phyloP scores from a whole-genome alignment of 2,329 filamentous ascomycete genomes.

The Arthrobotrys musiformis region DNA sequence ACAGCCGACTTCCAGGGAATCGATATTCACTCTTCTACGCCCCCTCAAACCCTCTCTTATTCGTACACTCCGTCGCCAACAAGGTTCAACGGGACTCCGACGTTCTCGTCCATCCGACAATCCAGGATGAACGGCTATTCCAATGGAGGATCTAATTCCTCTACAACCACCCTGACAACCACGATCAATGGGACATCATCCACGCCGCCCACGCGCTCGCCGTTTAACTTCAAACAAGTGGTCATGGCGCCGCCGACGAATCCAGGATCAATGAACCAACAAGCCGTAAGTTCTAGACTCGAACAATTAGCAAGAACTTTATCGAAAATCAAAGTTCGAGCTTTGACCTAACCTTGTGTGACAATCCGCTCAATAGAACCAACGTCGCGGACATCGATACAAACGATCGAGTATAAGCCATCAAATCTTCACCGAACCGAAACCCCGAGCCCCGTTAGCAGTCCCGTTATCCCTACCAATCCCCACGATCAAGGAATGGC shows the following conservation, averaged over 20 bases:
- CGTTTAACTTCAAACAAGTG: conserved; percentile 54
- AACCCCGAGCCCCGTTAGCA: conserved; percentile 83
- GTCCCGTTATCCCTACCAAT: conserved; percentile 92
- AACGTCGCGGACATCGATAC: conserved; percentile 94
- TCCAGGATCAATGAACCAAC: conserved; percentile 27
- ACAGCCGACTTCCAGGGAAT: conserved; percentile 48
- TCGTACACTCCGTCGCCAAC: conserved; percentile 39
- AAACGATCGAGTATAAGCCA: conserved; percentile 97
- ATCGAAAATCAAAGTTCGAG: conserved; percentile 54
- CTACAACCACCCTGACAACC: conserved; percentile 39
- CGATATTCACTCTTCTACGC: conserved; percentile 38
- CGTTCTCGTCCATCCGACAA: conserved; percentile 33
- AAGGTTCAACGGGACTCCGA: conserved; percentile 44
- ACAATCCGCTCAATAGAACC: conserved; percentile 66
- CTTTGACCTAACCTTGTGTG: conserved; percentile 36
- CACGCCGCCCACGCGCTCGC: conserved; percentile 53
- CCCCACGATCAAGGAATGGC: conserved; percentile 87
- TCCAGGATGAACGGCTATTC: conserved; percentile 53
- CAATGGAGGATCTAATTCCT: conserved; percentile 41
- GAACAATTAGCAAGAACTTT: background rate
- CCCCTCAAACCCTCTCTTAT: conserved; percentile 44
- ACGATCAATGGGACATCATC: conserved; percentile 44
- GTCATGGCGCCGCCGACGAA: conserved; percentile 51
- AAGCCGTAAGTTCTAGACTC: conserved; percentile 33
- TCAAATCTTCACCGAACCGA: conserved; percentile 94